Conservation (phyloP, 169 alveolate species). For the Plasmodium falciparum region DNA sequence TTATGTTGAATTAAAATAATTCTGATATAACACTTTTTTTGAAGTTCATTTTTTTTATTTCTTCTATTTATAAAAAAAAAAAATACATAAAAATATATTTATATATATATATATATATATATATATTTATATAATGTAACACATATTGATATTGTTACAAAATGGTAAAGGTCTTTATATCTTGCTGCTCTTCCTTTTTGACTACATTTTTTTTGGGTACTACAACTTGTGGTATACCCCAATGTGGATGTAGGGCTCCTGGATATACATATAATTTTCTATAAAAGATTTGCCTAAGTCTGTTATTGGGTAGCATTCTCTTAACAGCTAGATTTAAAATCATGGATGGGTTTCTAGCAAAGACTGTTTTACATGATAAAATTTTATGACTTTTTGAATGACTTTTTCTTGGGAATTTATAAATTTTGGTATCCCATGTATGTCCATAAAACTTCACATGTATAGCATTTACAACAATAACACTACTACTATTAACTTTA, state of each 20-base stretch:
- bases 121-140: neutral
- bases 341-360: constrained; percentile 93
- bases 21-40: too few species aligned
- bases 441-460: constrained; percentile 90
- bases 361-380: constrained; percentile 91
- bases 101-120: constrained; percentile 13
- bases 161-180: constrained; percentile 38
- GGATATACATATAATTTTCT: constrained; percentile 89
- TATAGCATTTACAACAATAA: constrained; percentile 93
- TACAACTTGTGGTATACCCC: constrained; percentile 92
- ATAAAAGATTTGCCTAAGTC: constrained; percentile 81
- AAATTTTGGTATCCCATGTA: constrained; percentile 93
- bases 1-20: too few species aligned
- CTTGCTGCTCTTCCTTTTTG: neutral
- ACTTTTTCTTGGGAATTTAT: constrained; percentile 90
- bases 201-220: constrained; percentile 78
- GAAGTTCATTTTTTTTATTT: neutral
- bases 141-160: neutral
- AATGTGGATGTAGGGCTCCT: constrained; percentile 93
- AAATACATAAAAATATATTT: neutral
- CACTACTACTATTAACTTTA: constrained; percentile 88
- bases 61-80: neutral
- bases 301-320: constrained; percentile 90
- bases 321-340: constrained; percentile 91
- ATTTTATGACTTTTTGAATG: constrained; percentile 90